phyloP scores from a whole-genome alignment of 176 grass and related monocot genomes.

The Aegilops sharonensis region DNA sequence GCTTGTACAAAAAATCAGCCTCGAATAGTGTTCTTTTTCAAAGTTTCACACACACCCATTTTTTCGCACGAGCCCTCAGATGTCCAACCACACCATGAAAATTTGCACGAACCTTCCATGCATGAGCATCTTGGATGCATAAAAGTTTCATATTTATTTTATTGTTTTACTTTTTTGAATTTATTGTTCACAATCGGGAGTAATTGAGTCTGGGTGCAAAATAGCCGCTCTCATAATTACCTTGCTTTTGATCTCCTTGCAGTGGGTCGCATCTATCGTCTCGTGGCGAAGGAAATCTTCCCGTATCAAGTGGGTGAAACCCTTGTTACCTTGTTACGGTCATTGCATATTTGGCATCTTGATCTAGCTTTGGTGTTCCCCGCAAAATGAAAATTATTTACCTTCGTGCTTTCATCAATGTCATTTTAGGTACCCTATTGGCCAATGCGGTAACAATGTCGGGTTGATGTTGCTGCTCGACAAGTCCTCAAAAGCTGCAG shows the following conservation, averaged over 20 bases:
- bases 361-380: not conserved
- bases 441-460: constrained; percentile 49
- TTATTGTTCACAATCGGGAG: too few relatives aligned
- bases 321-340: not conserved
- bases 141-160: too few relatives aligned
- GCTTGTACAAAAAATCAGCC: too few relatives aligned
- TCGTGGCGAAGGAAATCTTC: constrained; percentile 58
- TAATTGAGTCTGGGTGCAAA: too few relatives aligned
- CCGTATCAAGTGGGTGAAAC: constrained; percentile 61
- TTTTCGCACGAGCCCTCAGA: too few relatives aligned
- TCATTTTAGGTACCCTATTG: constrained; percentile 57
- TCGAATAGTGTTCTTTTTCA: too few relatives aligned
- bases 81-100: too few relatives aligned
- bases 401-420: not conserved
- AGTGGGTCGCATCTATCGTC: constrained; percentile 66
- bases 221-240: not conserved
- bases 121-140: too few relatives aligned
- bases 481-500: constrained; percentile 36
- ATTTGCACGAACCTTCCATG: too few relatives aligned
- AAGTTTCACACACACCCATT: too few relatives aligned
- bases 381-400: not conserved
- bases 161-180: too few relatives aligned
- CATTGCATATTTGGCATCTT: not conserved
- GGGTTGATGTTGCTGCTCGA: constrained; percentile 70
- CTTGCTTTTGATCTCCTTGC: constrained; percentile 9